These are phyloP conservation scores for Zhuliangozyma parablackwelliae DNA, from an alignment of 1,139 yeast species.

Conservation along the genomic window DNA sequence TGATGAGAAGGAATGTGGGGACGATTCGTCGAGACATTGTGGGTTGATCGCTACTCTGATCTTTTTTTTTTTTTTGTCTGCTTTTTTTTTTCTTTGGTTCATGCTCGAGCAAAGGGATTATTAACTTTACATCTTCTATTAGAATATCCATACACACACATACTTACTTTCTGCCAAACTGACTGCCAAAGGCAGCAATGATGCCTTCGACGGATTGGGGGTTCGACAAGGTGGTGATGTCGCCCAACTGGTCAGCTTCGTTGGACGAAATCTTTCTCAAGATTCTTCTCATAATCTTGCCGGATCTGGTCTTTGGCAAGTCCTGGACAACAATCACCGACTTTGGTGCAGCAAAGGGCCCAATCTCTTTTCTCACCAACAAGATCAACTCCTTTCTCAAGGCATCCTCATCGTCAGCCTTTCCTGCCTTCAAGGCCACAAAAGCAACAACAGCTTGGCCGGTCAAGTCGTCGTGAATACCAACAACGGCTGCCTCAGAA, in stretches of 20 bases:
- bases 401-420: conserved; percentile 32
- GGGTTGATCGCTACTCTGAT: too few species aligned
- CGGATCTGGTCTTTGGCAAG: conserved; percentile 96
- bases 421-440: conserved; percentile 55
- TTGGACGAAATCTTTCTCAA: conserved; percentile 85
- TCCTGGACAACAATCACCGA: conserved; percentile 81
- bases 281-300: conserved; percentile 98
- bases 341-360: conserved; percentile 98
- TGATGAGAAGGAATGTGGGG: background rate
- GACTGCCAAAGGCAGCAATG: conserved; percentile 47
- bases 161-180: conserved; percentile 44
- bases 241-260: conserved; percentile 93
- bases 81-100: too few species aligned
- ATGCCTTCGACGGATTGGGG: conserved; percentile 81
- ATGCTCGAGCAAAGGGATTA: too few species aligned
- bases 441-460: conserved; percentile 97
- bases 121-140: background rate
- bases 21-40: background rate
- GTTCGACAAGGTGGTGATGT: conserved; percentile 83
- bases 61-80: too few species aligned
- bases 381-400: conserved; percentile 76
- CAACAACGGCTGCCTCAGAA: conserved; percentile 93
- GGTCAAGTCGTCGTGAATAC: conserved; percentile 89
- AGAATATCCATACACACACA: background rate
- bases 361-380: conserved; percentile 90